Conservation (phyloP, 352 stramenopile genomes). For the Globisporangium spinosum region DNA sequence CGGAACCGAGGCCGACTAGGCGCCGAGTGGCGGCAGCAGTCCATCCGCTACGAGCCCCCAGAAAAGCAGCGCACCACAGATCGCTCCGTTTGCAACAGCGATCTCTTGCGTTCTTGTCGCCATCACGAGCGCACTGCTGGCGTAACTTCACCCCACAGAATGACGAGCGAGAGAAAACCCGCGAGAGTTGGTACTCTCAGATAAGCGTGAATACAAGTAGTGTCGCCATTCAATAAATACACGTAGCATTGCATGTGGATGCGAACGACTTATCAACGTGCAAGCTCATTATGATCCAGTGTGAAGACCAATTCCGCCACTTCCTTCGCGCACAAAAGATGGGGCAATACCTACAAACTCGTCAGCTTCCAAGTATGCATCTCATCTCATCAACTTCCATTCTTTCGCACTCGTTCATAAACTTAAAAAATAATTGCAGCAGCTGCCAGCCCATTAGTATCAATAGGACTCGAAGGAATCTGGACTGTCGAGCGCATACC, state of each 20-base stretch:
- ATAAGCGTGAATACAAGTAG: too few relatives aligned
- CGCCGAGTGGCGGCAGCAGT: not conserved
- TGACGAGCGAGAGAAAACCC: not conserved
- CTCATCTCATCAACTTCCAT: not conserved
- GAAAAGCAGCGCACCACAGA: not conserved
- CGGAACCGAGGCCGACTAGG: not conserved
- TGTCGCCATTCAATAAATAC: too few relatives aligned
- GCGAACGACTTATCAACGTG: too few relatives aligned
- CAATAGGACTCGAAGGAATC: constrained; percentile 2
- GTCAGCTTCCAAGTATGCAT: not conserved
- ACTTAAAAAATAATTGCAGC: not conserved
- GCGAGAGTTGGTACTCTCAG: too few relatives aligned
- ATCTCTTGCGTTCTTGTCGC: not conserved
- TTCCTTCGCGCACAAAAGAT: too few relatives aligned
- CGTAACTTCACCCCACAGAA: not conserved
- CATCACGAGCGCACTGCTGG: not conserved
- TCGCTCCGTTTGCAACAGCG: not conserved
- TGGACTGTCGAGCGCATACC: constrained; percentile 10
- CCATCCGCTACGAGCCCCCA: not conserved
- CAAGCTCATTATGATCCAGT: too few relatives aligned
- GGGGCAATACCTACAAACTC: not conserved
- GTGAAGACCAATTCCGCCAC: too few relatives aligned
- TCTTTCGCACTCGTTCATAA: not conserved
- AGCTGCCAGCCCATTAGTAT: not conserved
- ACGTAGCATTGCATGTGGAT: too few relatives aligned